These are phyloP conservation scores for Leersia perrieri DNA, from an alignment of 176 grass and related monocot genomes.

Conservation along the genomic window DNA sequence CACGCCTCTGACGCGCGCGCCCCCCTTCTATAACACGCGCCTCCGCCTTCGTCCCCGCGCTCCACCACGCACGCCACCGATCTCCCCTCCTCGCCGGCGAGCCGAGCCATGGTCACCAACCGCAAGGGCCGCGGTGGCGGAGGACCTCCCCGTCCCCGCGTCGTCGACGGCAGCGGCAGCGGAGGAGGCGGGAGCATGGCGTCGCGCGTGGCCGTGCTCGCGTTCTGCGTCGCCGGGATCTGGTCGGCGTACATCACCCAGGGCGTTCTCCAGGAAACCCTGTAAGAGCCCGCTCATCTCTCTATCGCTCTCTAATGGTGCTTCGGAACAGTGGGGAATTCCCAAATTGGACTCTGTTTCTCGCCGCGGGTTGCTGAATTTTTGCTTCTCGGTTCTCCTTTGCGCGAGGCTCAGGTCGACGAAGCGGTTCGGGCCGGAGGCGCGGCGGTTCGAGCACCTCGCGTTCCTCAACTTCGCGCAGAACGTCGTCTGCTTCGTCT, in stretches of 20 bases:
- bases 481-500: conserved; percentile 82
- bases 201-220: conserved; percentile 66
- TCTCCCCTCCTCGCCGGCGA: background rate
- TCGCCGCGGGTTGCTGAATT: background rate
- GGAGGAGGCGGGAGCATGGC: conserved; percentile 17
- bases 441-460: conserved; percentile 82
- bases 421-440: conserved; percentile 87
- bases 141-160: background rate
- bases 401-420: conserved; percentile 67
- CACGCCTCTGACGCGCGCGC: conserved; percentile 38
- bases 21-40: conserved; percentile 23
- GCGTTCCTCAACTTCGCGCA: conserved; percentile 94
- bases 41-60: background rate
- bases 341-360: background rate
- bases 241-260: conserved; percentile 96
- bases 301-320: background rate
- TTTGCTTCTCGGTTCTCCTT: background rate
- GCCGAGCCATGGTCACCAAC: conserved; percentile 39
- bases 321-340: background rate
- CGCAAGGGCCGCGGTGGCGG: conserved; percentile 32
- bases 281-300: conserved; percentile 37
- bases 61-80: background rate
- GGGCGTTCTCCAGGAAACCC: conserved; percentile 89
- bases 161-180: background rate
- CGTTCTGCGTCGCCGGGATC: conserved; percentile 91